phyloP scores from a whole-genome alignment of 345 rosid genomes.

The Reutealis trisperma region DNA sequence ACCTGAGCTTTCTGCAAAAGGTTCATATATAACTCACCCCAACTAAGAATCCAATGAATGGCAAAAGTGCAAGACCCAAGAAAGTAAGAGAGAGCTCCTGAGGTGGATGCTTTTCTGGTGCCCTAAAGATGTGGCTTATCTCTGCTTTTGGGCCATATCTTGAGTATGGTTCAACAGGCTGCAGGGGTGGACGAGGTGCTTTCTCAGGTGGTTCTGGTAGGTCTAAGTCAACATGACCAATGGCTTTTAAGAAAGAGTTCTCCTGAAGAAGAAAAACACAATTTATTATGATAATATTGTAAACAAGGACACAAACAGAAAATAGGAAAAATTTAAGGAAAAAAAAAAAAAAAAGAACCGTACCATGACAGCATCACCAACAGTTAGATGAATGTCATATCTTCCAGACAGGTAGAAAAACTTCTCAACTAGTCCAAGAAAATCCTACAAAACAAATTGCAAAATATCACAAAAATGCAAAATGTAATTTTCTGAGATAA shows the following conservation, averaged over 20 bases:
- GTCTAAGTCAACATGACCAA: constrained; percentile 79
- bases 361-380: constrained; percentile 97
- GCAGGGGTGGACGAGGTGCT: constrained; percentile 74
- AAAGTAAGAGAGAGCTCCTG: constrained; percentile 78
- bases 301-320: background rate
- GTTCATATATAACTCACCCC: constrained; percentile 65
- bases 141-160: constrained; percentile 90
- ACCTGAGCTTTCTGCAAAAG: background rate
- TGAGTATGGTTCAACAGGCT: constrained; percentile 56
- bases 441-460: constrained; percentile 56
- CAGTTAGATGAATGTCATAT: constrained; percentile 80
- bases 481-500: background rate
- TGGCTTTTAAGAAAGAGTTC: constrained; percentile 66
- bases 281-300: background rate
- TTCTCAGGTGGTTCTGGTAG: constrained; percentile 95
- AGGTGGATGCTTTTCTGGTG: constrained; percentile 87
- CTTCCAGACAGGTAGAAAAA: constrained; percentile 87
- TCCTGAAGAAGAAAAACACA: constrained; percentile 51
- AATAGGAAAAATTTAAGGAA: background rate
- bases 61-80: constrained; percentile 74
- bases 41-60: constrained; percentile 71
- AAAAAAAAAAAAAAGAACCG: constrained; percentile 24
- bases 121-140: constrained; percentile 81
- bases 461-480: constrained; percentile 5
- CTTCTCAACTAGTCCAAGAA: constrained; percentile 91